Percentiles rank a stretch among this genome's conserved stretches.
Evolutionary conservation across 345 rosid species (phyloP).

Genomic region (Aurinia saxatilis): DNA sequence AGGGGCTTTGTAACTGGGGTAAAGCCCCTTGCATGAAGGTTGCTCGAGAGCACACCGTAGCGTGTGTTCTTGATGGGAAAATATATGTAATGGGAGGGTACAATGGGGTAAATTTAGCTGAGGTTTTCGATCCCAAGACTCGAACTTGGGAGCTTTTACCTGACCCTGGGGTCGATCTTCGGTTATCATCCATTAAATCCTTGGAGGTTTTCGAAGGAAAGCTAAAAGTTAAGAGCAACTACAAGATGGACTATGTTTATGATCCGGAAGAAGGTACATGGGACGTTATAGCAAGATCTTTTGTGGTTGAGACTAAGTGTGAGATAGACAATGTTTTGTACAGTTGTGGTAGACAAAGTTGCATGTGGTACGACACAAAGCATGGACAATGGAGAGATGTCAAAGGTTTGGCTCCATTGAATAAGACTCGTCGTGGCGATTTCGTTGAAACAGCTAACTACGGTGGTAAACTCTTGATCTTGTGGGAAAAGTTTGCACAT

Average conservation of each 20-base stretch:
- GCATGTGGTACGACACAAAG: neutral
- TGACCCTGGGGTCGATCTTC: neutral
- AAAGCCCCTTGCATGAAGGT: constrained; percentile 42
- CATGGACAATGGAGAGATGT: neutral
- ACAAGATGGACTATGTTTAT: neutral
- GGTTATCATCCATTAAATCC: neutral
- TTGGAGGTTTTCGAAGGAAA: neutral
- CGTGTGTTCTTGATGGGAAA: constrained; percentile 31
- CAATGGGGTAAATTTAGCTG: neutral
- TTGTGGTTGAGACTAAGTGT: neutral
- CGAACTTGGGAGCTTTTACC: neutral
- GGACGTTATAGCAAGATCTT: neutral
- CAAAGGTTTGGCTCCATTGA: neutral
- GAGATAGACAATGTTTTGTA: neutral
- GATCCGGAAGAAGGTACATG: constrained; percentile 2
- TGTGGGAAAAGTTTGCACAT: neutral
- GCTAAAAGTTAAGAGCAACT: neutral
- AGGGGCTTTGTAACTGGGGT: constrained; percentile 46
- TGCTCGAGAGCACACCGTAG: constrained; percentile 51
- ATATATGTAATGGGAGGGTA: constrained; percentile 37
- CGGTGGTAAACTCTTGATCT: neutral
- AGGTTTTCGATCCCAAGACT: neutral
- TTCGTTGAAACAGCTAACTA: neutral
- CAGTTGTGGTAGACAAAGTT: neutral
- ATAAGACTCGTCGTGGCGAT: neutral